phyloP scores from a whole-genome alignment of 768 basidiomycete species.

The Pleurotus djamor region DNA sequence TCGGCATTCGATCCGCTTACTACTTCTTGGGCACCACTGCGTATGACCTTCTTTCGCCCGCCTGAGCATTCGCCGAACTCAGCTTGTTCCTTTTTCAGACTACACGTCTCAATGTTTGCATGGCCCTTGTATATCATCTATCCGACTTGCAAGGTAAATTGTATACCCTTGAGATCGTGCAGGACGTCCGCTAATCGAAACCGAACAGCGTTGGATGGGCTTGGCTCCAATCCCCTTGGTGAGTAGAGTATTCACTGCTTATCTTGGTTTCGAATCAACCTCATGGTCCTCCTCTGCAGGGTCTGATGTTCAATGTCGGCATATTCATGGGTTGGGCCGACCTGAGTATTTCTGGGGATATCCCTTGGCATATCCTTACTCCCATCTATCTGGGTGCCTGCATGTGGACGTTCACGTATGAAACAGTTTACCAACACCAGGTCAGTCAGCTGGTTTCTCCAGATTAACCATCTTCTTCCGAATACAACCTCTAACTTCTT shows the following conservation, averaged over 20 bases:
- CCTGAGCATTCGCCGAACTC: background rate
- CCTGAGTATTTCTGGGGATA: constrained; percentile 15
- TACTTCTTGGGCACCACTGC: constrained; percentile 16
- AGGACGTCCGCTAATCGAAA: background rate
- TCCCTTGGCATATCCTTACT: constrained; percentile 21
- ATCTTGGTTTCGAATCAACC: background rate
- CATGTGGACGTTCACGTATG: constrained; percentile 28
- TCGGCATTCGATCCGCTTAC: constrained; percentile 19
- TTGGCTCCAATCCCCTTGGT: constrained; percentile 27
- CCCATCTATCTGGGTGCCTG: constrained; percentile 22
- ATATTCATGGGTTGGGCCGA: constrained; percentile 30
- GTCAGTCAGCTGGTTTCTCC: constrained; percentile 10
- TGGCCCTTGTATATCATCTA: constrained; percentile 30
- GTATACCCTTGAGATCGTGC: background rate
- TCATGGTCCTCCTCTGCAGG: constrained; percentile 13
- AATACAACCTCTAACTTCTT: background rate
- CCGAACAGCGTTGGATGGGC: constrained; percentile 23
- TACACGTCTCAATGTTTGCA: constrained; percentile 20
- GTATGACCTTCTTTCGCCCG: constrained; percentile 10
- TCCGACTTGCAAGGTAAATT: constrained; percentile 28
- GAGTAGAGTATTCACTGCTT: background rate
- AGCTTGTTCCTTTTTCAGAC: constrained; percentile 9
- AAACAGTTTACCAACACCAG: constrained; percentile 30
- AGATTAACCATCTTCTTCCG: no score
- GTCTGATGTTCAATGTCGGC: constrained; percentile 28